Conservation (phyloP, 495 filamentous ascomycete genomes). For the Aspergillus ostianus region DNA sequence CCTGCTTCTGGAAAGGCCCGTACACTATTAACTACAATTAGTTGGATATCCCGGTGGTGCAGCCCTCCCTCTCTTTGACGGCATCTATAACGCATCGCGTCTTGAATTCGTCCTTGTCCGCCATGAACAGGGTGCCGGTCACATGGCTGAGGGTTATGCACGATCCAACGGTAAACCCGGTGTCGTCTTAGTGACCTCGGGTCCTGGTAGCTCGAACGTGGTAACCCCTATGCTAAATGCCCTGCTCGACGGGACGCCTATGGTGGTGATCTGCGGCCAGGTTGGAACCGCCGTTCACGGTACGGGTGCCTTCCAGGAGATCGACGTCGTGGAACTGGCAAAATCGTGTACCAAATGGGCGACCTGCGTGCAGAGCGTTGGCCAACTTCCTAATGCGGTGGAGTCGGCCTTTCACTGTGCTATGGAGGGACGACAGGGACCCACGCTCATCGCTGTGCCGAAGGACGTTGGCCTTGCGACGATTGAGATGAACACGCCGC, state of each 20-base stretch:
- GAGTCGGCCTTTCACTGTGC: constrained; percentile 67
- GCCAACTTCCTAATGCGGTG: constrained; percentile 57
- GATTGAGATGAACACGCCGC: constrained; percentile 50
- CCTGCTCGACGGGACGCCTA: constrained; percentile 58
- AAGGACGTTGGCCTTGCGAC: constrained; percentile 58
- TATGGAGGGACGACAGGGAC: constrained; percentile 56
- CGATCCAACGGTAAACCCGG: constrained; percentile 58
- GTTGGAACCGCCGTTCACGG: constrained; percentile 55
- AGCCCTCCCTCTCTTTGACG: constrained; percentile 57
- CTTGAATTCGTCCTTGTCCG: constrained; percentile 61
- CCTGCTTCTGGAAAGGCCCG: not conserved
- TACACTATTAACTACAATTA: not conserved
- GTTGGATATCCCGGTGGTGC: constrained; percentile 50
- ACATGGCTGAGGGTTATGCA: constrained; percentile 67
- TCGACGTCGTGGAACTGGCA: constrained; percentile 59
- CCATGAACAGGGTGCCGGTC: constrained; percentile 65
- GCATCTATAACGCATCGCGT: constrained; percentile 59
- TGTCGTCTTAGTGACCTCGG: constrained; percentile 67
- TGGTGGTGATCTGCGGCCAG: constrained; percentile 63
- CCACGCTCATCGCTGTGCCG: constrained; percentile 59
- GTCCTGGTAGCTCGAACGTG: constrained; percentile 61
- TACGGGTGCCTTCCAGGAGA: constrained; percentile 60
- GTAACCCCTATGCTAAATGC: constrained; percentile 63
- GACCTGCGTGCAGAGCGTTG: constrained; percentile 61
- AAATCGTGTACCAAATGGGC: constrained; percentile 65